Evolutionary conservation across 2,329 filamentous ascomycete species (phyloP).

Genomic region (Beauveria medogensis): DNA sequence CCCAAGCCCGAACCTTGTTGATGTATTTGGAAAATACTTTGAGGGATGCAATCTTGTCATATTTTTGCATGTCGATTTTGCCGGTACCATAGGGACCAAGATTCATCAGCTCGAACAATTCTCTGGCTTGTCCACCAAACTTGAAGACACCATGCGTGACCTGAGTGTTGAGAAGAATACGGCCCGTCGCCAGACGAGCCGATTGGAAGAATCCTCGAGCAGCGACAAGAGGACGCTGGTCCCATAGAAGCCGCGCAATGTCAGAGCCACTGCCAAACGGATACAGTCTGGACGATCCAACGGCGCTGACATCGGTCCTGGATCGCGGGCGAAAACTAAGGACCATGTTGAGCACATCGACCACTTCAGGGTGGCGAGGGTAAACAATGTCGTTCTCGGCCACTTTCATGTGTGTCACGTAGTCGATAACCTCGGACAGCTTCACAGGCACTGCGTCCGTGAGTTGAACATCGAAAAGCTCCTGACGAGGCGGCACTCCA

Average conservation of each 20-base stretch:
- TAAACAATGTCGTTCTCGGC: constrained; percentile 29
- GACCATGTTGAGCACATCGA: constrained; percentile 46
- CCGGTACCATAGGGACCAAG: constrained; percentile 12
- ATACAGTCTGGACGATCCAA: constrained; percentile 44
- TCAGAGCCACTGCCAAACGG: constrained; percentile 27
- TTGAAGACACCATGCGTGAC: constrained; percentile 47
- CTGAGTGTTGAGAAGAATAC: constrained; percentile 47
- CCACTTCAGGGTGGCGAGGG: constrained; percentile 39
- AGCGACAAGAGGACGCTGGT: constrained; percentile 28
- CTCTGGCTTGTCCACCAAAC: constrained; percentile 25
- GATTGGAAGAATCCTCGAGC: constrained; percentile 50
- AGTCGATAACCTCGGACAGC: constrained; percentile 34
- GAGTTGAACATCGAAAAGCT: constrained; percentile 33
- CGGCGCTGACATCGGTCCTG: constrained; percentile 26
- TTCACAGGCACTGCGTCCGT: constrained; percentile 29
- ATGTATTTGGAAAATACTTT: constrained; percentile 29
- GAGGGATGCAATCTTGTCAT: constrained; percentile 12
- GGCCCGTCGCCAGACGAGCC: constrained; percentile 43
- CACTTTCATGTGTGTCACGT: constrained; percentile 35
- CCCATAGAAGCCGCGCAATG: constrained; percentile 18
- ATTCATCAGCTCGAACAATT: constrained; percentile 24
- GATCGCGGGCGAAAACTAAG: constrained; percentile 36
- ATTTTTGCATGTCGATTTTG: too few species aligned
- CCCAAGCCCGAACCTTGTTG: constrained; percentile 29
- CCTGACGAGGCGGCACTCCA: background rate